Conservation (phyloP, 345 rosid genomes). For the Salix arbutifolia region DNA sequence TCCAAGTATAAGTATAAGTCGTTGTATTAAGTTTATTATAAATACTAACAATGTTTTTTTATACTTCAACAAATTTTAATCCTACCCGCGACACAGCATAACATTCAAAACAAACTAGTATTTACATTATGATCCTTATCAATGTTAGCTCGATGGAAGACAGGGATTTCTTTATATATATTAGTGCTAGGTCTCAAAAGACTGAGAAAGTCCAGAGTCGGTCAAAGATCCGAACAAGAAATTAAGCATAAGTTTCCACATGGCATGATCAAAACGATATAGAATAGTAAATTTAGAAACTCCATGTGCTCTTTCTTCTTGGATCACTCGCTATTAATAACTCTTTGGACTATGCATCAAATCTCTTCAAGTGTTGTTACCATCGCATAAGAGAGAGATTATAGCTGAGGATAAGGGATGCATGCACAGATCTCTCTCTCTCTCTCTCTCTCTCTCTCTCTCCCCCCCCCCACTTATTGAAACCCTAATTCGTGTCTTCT, state of each 20-base stretch:
- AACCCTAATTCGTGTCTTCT: too few relatives aligned
- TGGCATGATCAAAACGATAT: not conserved
- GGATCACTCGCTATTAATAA: slow-evolving; percentile 3
- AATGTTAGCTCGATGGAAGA: too few relatives aligned
- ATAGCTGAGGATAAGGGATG: not conserved
- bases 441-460: not conserved
- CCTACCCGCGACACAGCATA: too few relatives aligned
- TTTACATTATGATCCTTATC: too few relatives aligned
- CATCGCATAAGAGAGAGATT: not conserved
- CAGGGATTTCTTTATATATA: too few relatives aligned
- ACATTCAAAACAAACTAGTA: too few relatives aligned
- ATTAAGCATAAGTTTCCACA: not conserved
- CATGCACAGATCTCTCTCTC: not conserved
- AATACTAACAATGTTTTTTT: too few relatives aligned
- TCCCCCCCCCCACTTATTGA: too few relatives aligned
- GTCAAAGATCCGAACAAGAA: not conserved
- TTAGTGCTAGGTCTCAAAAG: too few relatives aligned
- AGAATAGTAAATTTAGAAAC: not conserved
- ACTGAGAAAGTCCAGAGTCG: not conserved
- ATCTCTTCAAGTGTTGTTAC: not conserved
- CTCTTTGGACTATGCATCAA: not conserved
- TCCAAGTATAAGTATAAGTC: too few relatives aligned
- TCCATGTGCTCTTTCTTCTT: slow-evolving; percentile 4
- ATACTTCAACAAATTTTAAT: too few relatives aligned
- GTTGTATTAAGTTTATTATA: too few relatives aligned